Evolutionary conservation across 2,329 filamentous ascomycete genomes (phyloP).

Genomic region (Metarhizium guizhouense): DNA sequence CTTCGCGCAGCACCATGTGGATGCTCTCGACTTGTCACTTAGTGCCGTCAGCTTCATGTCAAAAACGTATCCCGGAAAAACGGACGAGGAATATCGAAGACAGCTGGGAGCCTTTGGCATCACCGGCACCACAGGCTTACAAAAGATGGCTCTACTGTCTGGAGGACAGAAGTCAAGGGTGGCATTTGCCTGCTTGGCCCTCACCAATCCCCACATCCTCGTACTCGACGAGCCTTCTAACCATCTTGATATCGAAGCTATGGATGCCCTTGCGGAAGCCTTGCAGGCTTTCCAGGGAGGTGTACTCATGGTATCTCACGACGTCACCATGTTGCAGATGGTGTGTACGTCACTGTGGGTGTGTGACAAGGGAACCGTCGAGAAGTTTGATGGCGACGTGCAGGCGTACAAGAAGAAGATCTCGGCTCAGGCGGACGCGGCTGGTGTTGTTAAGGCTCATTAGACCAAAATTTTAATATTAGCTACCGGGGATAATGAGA

Average conservation of each 20-base stretch:
- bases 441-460: slow-evolving; percentile 70
- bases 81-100: slow-evolving; percentile 93
- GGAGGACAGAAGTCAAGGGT: slow-evolving; percentile 98
- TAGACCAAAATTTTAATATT: slow-evolving; percentile 15
- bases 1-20: slow-evolving; percentile 98
- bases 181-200: slow-evolving; percentile 89
- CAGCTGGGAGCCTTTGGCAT: slow-evolving; percentile 85
- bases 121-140: slow-evolving; percentile 90
- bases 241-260: slow-evolving; percentile 97
- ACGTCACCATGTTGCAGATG: slow-evolving; percentile 96
- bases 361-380: slow-evolving; percentile 85
- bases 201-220: slow-evolving; percentile 92
- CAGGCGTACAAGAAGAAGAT: slow-evolving; percentile 98
- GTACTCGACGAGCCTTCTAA: slow-evolving; percentile 98
- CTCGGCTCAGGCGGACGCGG: slow-evolving; percentile 74
- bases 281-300: slow-evolving; percentile 84
- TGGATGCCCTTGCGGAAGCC: slow-evolving; percentile 87
- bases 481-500: neutral
- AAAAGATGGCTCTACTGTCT: slow-evolving; percentile 89
- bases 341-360: slow-evolving; percentile 96
- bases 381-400: slow-evolving; percentile 93
- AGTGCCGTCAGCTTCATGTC: slow-evolving; percentile 96
- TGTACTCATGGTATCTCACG: slow-evolving; percentile 97
- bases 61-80: slow-evolving; percentile 78
- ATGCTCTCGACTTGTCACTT: slow-evolving; percentile 81